Conservation (phyloP, 108 stramenopile genomes). For the Nitzschia sp. region DNA sequence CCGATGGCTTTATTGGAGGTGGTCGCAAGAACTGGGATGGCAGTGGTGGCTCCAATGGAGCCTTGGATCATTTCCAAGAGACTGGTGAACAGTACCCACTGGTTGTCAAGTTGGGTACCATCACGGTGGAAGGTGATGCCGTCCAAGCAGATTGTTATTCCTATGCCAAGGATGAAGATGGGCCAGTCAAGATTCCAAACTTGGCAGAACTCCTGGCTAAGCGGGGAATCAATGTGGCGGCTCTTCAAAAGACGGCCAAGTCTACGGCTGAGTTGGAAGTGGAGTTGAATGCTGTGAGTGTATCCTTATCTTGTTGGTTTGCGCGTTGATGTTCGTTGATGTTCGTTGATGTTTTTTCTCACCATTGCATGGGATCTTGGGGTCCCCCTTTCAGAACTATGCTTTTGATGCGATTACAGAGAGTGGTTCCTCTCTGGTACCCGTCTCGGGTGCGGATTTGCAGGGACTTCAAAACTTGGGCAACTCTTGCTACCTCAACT, state of each 20-base stretch:
- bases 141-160: slow-evolving; percentile 92
- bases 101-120: slow-evolving; percentile 98
- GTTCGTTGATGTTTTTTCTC: background rate
- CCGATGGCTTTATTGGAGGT: slow-evolving; percentile 95
- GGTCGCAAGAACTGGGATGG: slow-evolving; percentile 99
- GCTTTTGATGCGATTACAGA: slow-evolving; percentile 94
- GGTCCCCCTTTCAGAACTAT: too few relatives aligned
- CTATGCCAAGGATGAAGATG: slow-evolving; percentile 97
- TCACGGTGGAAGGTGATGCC: slow-evolving; percentile 80
- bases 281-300: slow-evolving; percentile 85
- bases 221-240: slow-evolving; percentile 86
- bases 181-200: slow-evolving; percentile 94
- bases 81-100: slow-evolving; percentile 91
- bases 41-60: slow-evolving; percentile 92
- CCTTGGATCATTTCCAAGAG: slow-evolving; percentile 91
- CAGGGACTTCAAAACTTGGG: slow-evolving; percentile 97
- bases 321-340: too few relatives aligned
- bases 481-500: slow-evolving; percentile 97
- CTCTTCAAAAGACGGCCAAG: slow-evolving; percentile 94
- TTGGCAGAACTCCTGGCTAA: slow-evolving; percentile 87
- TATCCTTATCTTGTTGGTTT: background rate
- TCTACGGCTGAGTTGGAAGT: slow-evolving; percentile 96
- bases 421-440: slow-evolving; percentile 78
- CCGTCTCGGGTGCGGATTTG: slow-evolving; percentile 83
- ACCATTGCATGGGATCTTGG: too few relatives aligned